Evolutionary conservation across 306 rosid species (phyloP).

Genomic region (Lathyrus aphaca): DNA sequence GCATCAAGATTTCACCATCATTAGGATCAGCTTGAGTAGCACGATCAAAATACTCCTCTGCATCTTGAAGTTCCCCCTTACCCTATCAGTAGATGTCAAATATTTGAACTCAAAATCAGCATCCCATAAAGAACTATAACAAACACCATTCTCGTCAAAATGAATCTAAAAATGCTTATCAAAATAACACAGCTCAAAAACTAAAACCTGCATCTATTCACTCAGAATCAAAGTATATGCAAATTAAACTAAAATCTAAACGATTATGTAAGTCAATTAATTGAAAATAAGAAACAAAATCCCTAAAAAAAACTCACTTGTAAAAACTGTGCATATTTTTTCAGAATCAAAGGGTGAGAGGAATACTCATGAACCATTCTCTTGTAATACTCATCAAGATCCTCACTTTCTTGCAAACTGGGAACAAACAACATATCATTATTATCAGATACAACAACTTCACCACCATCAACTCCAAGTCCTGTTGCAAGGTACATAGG

Average conservation of each 20-base stretch:
- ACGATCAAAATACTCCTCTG: slow-evolving; percentile 74
- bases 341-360: slow-evolving; percentile 64
- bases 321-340: slow-evolving; percentile 66
- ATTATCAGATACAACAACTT: slow-evolving; percentile 32
- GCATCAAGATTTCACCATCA: slow-evolving; percentile 64
- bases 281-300: neutral
- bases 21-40: slow-evolving; percentile 70
- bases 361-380: slow-evolving; percentile 67
- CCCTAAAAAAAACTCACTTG: slow-evolving; percentile 50
- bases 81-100: slow-evolving; percentile 54
- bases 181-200: slow-evolving; percentile 11
- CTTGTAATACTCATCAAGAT: slow-evolving; percentile 56
- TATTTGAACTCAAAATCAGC: slow-evolving; percentile 14
- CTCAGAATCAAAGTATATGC: slow-evolving; percentile 13
- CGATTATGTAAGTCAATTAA: neutral
- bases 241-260: slow-evolving; percentile 21
- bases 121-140: slow-evolving; percentile 19
- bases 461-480: slow-evolving; percentile 58
- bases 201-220: neutral
- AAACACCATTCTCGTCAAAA: slow-evolving; percentile 11
- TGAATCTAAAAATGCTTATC: slow-evolving; percentile 14
- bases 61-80: slow-evolving; percentile 69
- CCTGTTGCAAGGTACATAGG: slow-evolving; percentile 72
- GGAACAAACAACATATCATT: slow-evolving; percentile 41
- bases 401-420: slow-evolving; percentile 42